These are phyloP conservation scores for Pyrus pyrifolia DNA, from an alignment of 306 rosid species.

Conservation along the genomic window DNA sequence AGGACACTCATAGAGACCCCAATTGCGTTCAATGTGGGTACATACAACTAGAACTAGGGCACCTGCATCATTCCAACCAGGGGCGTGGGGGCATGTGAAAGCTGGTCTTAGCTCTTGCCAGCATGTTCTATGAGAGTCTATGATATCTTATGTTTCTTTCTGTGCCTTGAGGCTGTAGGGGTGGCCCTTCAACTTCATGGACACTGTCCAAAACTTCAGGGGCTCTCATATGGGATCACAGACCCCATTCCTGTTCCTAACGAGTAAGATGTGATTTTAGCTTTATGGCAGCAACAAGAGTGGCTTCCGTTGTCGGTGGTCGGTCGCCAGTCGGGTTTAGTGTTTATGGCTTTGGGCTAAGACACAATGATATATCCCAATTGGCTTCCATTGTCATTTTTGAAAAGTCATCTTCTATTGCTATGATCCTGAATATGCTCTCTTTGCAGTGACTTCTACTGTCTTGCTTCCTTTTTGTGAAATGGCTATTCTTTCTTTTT, in stretches of 20 bases:
- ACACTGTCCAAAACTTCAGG: background rate
- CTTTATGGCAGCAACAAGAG: background rate
- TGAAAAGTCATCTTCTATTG: slow-evolving; percentile 17
- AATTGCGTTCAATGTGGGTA: background rate
- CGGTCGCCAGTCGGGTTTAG: slow-evolving; percentile 44
- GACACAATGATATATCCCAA: slow-evolving; percentile 5
- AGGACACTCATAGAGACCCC: slow-evolving; percentile 5
- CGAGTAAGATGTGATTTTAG: background rate
- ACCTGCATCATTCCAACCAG: slow-evolving; percentile 38
- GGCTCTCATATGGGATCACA: background rate
- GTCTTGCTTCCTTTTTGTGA: slow-evolving; percentile 37
- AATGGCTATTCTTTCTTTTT: slow-evolving; percentile 41
- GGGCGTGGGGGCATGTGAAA: slow-evolving; percentile 48
- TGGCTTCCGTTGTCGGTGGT: slow-evolving; percentile 51
- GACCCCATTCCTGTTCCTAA: background rate
- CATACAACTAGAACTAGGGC: slow-evolving; percentile 20
- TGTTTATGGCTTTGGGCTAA: slow-evolving; percentile 22
- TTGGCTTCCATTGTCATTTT: background rate
- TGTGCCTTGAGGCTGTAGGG: background rate
- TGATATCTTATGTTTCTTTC: background rate
- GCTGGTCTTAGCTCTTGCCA: slow-evolving; percentile 48
- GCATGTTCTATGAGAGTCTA: background rate
- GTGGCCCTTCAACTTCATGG: background rate
- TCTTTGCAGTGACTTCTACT: slow-evolving; percentile 38
- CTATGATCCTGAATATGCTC: slow-evolving; percentile 40